Conservation (phyloP, 345 rosid genomes). For the Camelina laxa region DNA sequence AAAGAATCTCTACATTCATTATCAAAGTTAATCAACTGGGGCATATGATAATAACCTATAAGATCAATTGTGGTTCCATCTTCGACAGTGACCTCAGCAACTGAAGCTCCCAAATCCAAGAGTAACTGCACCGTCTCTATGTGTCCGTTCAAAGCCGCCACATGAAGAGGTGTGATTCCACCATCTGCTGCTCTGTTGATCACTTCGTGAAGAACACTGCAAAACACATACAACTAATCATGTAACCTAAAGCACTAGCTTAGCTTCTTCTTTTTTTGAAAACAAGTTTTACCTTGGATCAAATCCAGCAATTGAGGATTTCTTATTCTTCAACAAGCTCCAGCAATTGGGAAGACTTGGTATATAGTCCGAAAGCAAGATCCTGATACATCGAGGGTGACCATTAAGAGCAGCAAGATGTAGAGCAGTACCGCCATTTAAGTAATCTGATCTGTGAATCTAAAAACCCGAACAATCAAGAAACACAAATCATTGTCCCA, state of each 20-base stretch:
- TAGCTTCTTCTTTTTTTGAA: too few relatives aligned
- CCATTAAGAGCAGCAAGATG: conserved; percentile 96
- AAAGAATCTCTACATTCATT: conserved; percentile 9
- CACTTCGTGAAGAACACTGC: conserved; percentile 66
- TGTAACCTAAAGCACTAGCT: neutral
- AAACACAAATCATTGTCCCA: conserved; percentile 24
- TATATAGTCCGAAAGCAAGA: conserved; percentile 84
- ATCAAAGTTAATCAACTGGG: neutral
- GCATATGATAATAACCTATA: conserved; percentile 56
- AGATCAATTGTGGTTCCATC: conserved; percentile 96
- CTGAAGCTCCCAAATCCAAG: conserved; percentile 87
- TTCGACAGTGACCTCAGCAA: conserved; percentile 73
- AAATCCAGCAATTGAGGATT: conserved; percentile 55
- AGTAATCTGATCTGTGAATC: conserved; percentile 92
- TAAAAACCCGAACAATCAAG: conserved; percentile 33
- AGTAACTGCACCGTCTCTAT: conserved; percentile 80
- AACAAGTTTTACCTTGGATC: conserved; percentile 52
- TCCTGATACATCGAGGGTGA: conserved; percentile 81
- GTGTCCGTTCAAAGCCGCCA: conserved; percentile 94
- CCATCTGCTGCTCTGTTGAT: conserved; percentile 92
- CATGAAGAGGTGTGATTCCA: conserved; percentile 91
- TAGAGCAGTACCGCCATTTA: conserved; percentile 95
- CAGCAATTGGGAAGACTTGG: conserved; percentile 71
- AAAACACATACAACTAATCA: conserved; percentile 26
- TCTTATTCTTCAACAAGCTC: conserved; percentile 51